A percentile compares a stretch with the other conserved stretches of the same genome.
These are phyloP conservation scores for Sordariomycetes sp. DNA, from an alignment of 2,329 filamentous ascomycete species.

Conservation along the genomic window DNA sequence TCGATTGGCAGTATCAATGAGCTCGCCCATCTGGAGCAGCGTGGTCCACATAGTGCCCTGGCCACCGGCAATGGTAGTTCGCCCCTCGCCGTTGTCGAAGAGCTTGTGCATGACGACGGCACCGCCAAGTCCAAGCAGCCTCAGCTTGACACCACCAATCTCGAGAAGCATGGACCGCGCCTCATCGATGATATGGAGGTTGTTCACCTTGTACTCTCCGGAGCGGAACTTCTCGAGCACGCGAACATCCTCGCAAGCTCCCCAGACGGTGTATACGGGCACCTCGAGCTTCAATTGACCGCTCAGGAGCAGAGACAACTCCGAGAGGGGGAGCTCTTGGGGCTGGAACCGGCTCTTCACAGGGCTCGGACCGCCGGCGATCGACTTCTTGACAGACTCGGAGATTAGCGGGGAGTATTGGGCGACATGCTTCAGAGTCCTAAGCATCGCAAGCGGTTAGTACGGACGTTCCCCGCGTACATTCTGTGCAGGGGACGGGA, in stretches of 20 bases:
- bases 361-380: conserved; percentile 57
- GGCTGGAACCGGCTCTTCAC: conserved; percentile 80
- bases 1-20: conserved; percentile 94
- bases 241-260: conserved; percentile 94
- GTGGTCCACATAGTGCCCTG: conserved; percentile 99
- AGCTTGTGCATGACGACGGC: conserved; percentile 99
- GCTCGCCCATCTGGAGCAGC: conserved; percentile 91
- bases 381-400: conserved; percentile 62
- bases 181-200: conserved; percentile 97
- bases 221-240: conserved; percentile 96
- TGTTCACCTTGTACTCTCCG: conserved; percentile 93
- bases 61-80: conserved; percentile 94
- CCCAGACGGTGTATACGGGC: conserved; percentile 98
- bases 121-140: conserved; percentile 84
- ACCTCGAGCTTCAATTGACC: conserved; percentile 87
- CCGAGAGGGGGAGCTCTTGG: conserved; percentile 79
- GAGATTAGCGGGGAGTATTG: conserved; percentile 94
- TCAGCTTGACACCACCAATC: conserved; percentile 89
- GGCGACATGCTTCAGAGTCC: conserved; percentile 94
- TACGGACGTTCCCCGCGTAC: background rate
- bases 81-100: conserved; percentile 95
- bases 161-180: conserved; percentile 92
- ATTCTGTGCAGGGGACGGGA: background rate
- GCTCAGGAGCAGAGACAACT: conserved; percentile 79
- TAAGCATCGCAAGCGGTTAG: conserved; percentile 21